Evolutionary conservation across 2,329 filamentous ascomycete species (phyloP).

Genomic region (Sarocladium oryzae): DNA sequence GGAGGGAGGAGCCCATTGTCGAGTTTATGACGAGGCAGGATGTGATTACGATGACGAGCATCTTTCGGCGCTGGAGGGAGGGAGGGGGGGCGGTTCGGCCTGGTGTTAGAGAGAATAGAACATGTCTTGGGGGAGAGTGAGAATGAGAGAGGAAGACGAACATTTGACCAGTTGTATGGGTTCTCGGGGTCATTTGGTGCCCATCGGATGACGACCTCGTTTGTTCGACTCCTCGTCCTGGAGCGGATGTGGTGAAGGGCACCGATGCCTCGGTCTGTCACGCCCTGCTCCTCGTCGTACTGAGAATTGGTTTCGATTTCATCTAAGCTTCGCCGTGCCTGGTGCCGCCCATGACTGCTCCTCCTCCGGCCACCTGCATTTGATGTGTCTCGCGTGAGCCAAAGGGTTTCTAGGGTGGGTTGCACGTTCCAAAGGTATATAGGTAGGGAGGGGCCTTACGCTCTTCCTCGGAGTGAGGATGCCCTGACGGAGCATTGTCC

Average conservation of each 20-base stretch:
- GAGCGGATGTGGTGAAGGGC: slow-evolving; percentile 28
- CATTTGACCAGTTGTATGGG: slow-evolving; percentile 44
- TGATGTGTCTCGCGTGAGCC: background rate
- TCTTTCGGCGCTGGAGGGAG: slow-evolving; percentile 43
- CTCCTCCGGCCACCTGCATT: slow-evolving; percentile 18
- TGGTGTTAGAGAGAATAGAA: background rate
- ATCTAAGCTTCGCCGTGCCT: slow-evolving; percentile 23
- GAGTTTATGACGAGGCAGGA: slow-evolving; percentile 60
- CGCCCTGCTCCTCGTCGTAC: slow-evolving; percentile 31
- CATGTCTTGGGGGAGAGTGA: background rate
- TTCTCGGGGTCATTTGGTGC: slow-evolving; percentile 42
- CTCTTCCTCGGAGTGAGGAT: background rate
- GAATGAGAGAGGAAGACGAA: slow-evolving; percentile 16
- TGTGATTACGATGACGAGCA: slow-evolving; percentile 44
- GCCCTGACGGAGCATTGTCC: background rate
- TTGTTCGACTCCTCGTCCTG: slow-evolving; percentile 24
- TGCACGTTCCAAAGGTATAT: too few species aligned
- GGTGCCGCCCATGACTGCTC: slow-evolving; percentile 18
- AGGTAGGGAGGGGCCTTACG: too few species aligned
- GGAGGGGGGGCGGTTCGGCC: too few species aligned
- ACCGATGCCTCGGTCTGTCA: slow-evolving; percentile 27
- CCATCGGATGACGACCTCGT: slow-evolving; percentile 37
- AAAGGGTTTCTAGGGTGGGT: too few species aligned
- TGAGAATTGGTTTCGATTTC: slow-evolving; percentile 33
- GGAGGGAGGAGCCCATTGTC: slow-evolving; percentile 59